phyloP scores from a whole-genome alignment of 768 basidiomycete species.

The Boletus rubescentipes region DNA sequence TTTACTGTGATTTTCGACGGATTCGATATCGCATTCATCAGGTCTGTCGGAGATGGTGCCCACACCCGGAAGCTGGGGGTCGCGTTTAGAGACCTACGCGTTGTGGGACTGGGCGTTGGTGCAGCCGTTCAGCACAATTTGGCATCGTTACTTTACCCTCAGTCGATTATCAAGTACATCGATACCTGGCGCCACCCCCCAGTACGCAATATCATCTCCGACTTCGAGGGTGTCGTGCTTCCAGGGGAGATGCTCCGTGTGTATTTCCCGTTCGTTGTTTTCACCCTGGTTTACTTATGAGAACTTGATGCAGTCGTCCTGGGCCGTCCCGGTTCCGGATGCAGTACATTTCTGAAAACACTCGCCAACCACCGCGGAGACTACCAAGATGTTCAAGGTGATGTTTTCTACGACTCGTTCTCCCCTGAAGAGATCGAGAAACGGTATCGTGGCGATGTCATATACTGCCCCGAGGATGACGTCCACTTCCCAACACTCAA shows the following conservation, averaged over 20 bases:
- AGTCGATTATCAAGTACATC: constrained; percentile 37
- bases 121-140: constrained; percentile 50
- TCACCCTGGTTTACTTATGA: neutral
- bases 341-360: constrained; percentile 50
- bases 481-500: constrained; percentile 37
- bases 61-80: constrained; percentile 47
- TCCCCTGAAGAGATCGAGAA: constrained; percentile 42
- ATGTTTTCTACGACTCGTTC: constrained; percentile 48
- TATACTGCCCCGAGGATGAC: constrained; percentile 36
- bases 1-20: neutral
- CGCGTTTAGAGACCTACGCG: constrained; percentile 49
- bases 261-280: constrained; percentile 32
- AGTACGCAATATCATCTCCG: constrained; percentile 58
- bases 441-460: constrained; percentile 47
- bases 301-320: constrained; percentile 58
- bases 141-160: constrained; percentile 50
- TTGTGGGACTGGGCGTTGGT: constrained; percentile 47
- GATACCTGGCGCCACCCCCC: constrained; percentile 57
- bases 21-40: constrained; percentile 10
- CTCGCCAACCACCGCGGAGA: constrained; percentile 45
- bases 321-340: constrained; percentile 74
- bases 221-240: constrained; percentile 62
- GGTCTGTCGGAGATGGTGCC: constrained; percentile 33
- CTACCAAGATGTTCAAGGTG: constrained; percentile 41
- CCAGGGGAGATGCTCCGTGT: constrained; percentile 76